These are phyloP conservation scores for Excoecaria agallocha DNA, from an alignment of 345 rosid genomes.

Conservation along the genomic window DNA sequence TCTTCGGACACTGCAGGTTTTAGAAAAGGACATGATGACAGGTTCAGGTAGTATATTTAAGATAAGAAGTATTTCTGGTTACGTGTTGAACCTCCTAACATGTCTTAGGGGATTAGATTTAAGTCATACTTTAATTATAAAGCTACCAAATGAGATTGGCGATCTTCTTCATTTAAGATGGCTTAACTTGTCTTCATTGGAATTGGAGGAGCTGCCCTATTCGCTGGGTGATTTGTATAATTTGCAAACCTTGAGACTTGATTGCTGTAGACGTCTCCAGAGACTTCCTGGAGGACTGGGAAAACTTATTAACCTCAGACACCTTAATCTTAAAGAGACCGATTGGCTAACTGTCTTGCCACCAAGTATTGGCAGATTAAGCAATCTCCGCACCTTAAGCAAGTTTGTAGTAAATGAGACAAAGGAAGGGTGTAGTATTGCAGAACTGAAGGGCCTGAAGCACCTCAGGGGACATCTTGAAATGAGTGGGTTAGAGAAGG, in stretches of 20 bases:
- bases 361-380: conserved; percentile 13
- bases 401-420: conserved; percentile 13
- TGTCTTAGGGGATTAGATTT: conserved; percentile 18
- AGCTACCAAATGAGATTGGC: conserved; percentile 12
- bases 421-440: conserved; percentile 17
- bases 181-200: conserved; percentile 13
- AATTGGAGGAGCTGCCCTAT: conserved; percentile 21
- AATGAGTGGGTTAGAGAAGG: conserved; percentile 21
- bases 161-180: conserved; percentile 20
- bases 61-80: neutral
- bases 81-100: conserved; percentile 4
- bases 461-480: conserved; percentile 13
- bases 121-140: neutral
- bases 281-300: conserved; percentile 16
- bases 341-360: conserved; percentile 17
- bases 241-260: conserved; percentile 20
- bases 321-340: conserved; percentile 17
- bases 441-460: conserved; percentile 12
- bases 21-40: neutral
- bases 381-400: conserved; percentile 6
- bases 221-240: conserved; percentile 17
- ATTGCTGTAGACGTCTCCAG: conserved; percentile 9
- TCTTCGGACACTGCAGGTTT: conserved; percentile 23
- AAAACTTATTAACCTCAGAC: conserved; percentile 16
- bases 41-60: neutral